Conservation (phyloP, 192 early-diverging fungal genomes). For the Thoreauomyces humboldtii region DNA sequence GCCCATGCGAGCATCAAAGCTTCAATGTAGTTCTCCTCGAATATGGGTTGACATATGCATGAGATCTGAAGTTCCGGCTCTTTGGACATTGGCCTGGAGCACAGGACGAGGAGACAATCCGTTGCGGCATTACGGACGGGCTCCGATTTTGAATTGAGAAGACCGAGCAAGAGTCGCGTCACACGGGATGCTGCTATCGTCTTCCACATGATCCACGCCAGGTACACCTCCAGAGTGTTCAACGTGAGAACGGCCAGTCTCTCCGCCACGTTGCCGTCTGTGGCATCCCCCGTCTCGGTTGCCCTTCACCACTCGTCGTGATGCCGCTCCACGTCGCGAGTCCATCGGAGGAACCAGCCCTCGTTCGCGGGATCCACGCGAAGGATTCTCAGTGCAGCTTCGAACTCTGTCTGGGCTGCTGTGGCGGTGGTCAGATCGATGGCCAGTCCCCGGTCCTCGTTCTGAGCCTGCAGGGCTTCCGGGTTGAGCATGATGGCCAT, state of each 20-base stretch:
- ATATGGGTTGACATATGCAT: conserved; percentile 22
- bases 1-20: conserved; percentile 10
- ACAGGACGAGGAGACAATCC: conserved; percentile 51
- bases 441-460: conserved; percentile 38
- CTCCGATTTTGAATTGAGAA: conserved; percentile 29
- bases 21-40: conserved; percentile 5
- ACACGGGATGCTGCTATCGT: conserved; percentile 15
- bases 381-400: conserved; percentile 44
- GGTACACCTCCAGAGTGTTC: conserved; percentile 35
- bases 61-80: too few relatives aligned
- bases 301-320: too few relatives aligned
- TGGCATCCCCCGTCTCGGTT: too few relatives aligned
- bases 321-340: too few relatives aligned
- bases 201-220: conserved; percentile 33
- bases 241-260: conserved; percentile 21
- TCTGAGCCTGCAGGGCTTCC: conserved; percentile 37
- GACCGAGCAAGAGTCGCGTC: conserved; percentile 12
- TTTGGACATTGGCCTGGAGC: too few relatives aligned
- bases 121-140: conserved; percentile 33
- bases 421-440: conserved; percentile 25
- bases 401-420: conserved; percentile 20
- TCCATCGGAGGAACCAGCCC: conserved; percentile 56
- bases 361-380: conserved; percentile 49
- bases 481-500: conserved; percentile 53
- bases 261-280: conserved; percentile 6